Conservation (phyloP, 441 rosid species). For the Eugenia klotzschiana region DNA sequence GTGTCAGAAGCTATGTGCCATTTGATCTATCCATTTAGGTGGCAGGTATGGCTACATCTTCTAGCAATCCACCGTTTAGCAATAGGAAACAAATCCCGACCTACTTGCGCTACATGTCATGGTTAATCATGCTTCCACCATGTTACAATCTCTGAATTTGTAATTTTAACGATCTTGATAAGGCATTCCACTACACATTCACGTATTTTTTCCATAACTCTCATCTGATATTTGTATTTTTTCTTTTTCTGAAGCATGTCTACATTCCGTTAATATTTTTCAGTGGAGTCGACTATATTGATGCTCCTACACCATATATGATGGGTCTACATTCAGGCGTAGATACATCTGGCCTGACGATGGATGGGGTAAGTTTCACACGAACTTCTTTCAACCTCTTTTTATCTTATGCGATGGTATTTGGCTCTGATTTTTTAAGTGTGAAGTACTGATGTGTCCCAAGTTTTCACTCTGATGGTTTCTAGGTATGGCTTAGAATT, state of each 20-base stretch:
- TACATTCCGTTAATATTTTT: slow-evolving; percentile 99
- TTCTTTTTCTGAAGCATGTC: slow-evolving; percentile 92
- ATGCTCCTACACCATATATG: slow-evolving; percentile 99
- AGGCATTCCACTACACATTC: not conserved
- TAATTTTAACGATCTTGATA: not conserved
- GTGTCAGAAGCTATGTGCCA: slow-evolving; percentile 96
- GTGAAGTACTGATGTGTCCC: not conserved
- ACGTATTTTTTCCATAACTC: slow-evolving; percentile 3
- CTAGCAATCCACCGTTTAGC: not conserved
- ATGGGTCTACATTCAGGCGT: slow-evolving; percentile 99
- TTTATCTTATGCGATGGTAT: not conserved
- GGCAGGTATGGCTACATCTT: slow-evolving; percentile 60
- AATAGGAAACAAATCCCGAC: not conserved
- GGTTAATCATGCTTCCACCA: not conserved
- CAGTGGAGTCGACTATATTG: slow-evolving; percentile 99
- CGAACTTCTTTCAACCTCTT: not conserved
- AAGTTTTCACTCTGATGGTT: not conserved
- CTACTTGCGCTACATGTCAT: not conserved
- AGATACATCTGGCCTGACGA: slow-evolving; percentile 69
- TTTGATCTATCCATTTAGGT: slow-evolving; percentile 91
- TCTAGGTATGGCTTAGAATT: not conserved
- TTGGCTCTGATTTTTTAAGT: not conserved
- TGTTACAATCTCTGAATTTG: not conserved
- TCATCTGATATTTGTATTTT: slow-evolving; percentile 37
- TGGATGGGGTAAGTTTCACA: slow-evolving; percentile 83